phyloP scores from a whole-genome alignment of 1,284 basidiomycete genomes.

The Ustilago vetiveriae region DNA sequence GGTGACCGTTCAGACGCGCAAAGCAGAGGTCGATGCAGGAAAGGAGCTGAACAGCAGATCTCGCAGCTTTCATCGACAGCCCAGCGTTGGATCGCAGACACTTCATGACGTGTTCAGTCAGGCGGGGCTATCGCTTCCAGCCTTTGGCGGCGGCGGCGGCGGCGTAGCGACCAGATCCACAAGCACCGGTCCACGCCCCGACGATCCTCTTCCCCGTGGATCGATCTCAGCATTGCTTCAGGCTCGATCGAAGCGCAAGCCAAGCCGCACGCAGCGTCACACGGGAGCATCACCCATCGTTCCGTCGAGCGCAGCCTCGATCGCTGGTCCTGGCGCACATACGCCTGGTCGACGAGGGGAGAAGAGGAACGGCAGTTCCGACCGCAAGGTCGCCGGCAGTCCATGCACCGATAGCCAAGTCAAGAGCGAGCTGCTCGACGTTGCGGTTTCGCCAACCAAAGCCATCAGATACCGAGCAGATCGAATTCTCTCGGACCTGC shows the following conservation, averaged over 20 bases:
- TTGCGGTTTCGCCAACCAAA: slow-evolving; percentile 8
- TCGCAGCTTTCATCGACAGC: slow-evolving; percentile 36
- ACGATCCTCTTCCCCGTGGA: slow-evolving; percentile 57
- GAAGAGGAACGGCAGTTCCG: slow-evolving; percentile 33
- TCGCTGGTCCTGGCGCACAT: slow-evolving; percentile 12
- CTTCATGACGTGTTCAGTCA: slow-evolving; percentile 43
- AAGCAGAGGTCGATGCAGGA: not conserved
- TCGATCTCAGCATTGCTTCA: slow-evolving; percentile 33
- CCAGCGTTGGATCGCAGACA: slow-evolving; percentile 21
- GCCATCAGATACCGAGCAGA: slow-evolving; percentile 27
- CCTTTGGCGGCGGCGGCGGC: too few species aligned
- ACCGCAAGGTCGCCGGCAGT: slow-evolving; percentile 33
- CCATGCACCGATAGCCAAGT: slow-evolving; percentile 7
- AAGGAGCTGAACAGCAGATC: slow-evolving; percentile 27
- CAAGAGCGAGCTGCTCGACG: not conserved
- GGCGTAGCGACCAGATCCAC: slow-evolving; percentile 7
- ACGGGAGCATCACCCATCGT: slow-evolving; percentile 4
- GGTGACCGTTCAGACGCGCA: slow-evolving; percentile 13
- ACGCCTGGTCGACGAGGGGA: slow-evolving; percentile 55
- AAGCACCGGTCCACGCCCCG: slow-evolving; percentile 33
- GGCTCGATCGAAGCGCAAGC: slow-evolving; percentile 35
- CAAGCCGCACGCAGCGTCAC: slow-evolving; percentile 16
- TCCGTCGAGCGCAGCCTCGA: slow-evolving; percentile 1
- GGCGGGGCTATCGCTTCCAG: slow-evolving; percentile 31
- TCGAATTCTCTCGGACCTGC: slow-evolving; percentile 37